These are phyloP conservation scores for Isabelozyma gotoi DNA, from an alignment of 805 yeast species.

Conservation along the genomic window DNA sequence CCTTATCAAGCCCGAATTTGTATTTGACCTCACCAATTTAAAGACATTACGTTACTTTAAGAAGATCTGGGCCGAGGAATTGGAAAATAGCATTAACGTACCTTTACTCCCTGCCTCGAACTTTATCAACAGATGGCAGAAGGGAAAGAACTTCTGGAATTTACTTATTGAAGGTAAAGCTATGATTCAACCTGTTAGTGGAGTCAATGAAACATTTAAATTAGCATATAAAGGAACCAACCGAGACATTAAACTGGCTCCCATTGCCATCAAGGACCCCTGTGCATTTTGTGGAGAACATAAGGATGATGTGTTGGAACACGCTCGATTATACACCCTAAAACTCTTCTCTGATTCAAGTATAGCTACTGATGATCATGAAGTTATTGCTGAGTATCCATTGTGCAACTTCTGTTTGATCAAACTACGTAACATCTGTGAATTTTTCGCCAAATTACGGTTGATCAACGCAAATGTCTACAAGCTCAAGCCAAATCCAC, in stretches of 20 bases:
- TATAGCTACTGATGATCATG: slow-evolving; percentile 20
- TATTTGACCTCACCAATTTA: slow-evolving; percentile 39
- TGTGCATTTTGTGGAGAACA: slow-evolving; percentile 86
- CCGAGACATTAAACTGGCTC: slow-evolving; percentile 22
- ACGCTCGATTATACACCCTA: slow-evolving; percentile 73
- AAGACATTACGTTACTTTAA: slow-evolving; percentile 61
- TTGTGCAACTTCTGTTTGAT: slow-evolving; percentile 80
- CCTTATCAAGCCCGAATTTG: slow-evolving; percentile 31
- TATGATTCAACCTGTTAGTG: slow-evolving; percentile 81
- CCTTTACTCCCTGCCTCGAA: slow-evolving; percentile 53
- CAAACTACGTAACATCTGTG: slow-evolving; percentile 79
- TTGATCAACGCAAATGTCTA: slow-evolving; percentile 56
- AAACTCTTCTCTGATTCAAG: slow-evolving; percentile 41
- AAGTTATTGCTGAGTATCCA: slow-evolving; percentile 50
- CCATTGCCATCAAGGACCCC: slow-evolving; percentile 71
- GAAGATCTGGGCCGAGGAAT: slow-evolving; percentile 68
- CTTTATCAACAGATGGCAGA: slow-evolving; percentile 41
- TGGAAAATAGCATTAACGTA: slow-evolving; percentile 49
- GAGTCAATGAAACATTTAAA: slow-evolving; percentile 74
- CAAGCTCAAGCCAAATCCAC: slow-evolving; percentile 44
- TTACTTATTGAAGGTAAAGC: slow-evolving; percentile 79
- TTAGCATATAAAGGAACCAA: slow-evolving; percentile 25
- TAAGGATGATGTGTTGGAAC: slow-evolving; percentile 67
- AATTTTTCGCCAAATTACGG: slow-evolving; percentile 74
- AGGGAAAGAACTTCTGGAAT: slow-evolving; percentile 53